These are phyloP conservation scores for Alternaria arborescens DNA, from an alignment of 2,329 filamentous ascomycete genomes.

Conservation along the genomic window DNA sequence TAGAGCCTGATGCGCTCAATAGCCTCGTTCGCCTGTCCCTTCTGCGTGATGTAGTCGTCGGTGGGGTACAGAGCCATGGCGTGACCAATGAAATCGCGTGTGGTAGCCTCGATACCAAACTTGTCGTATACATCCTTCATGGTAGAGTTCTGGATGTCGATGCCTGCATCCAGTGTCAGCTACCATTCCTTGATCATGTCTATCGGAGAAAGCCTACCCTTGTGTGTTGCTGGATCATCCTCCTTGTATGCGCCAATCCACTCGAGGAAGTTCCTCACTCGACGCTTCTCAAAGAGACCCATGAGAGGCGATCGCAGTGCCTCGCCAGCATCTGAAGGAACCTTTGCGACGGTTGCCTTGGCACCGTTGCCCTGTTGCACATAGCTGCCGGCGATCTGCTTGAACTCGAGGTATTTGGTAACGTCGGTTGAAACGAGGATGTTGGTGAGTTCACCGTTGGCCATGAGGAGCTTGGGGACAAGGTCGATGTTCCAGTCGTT, in stretches of 20 bases:
- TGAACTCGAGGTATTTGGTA: conserved; percentile 63
- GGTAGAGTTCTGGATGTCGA: conserved; percentile 79
- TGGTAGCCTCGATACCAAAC: conserved; percentile 87
- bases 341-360: conserved; percentile 94
- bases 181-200: background rate
- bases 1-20: conserved; percentile 94
- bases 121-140: conserved; percentile 99
- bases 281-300: conserved; percentile 96
- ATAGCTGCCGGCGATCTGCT: conserved; percentile 86
- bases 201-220: conserved; percentile 67
- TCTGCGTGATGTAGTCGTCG: conserved; percentile 81
- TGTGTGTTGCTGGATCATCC: conserved; percentile 85
- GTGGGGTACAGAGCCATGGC: conserved; percentile 96
- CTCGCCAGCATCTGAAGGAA: conserved; percentile 90
- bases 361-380: conserved; percentile 86
- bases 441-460: conserved; percentile 97
- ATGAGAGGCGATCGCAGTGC: conserved; percentile 89
- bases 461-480: conserved; percentile 98
- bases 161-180: conserved; percentile 59
- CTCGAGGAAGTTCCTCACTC: conserved; percentile 95
- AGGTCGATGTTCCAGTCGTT: conserved; percentile 99
- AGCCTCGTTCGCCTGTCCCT: conserved; percentile 80
- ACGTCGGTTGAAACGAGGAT: conserved; percentile 94
- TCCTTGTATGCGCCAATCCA: conserved; percentile 89
- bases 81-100: conserved; percentile 95